These are phyloP conservation scores for Pyricularia pennisetigena DNA, from an alignment of 2,329 filamentous ascomycete genomes.

Conservation along the genomic window DNA sequence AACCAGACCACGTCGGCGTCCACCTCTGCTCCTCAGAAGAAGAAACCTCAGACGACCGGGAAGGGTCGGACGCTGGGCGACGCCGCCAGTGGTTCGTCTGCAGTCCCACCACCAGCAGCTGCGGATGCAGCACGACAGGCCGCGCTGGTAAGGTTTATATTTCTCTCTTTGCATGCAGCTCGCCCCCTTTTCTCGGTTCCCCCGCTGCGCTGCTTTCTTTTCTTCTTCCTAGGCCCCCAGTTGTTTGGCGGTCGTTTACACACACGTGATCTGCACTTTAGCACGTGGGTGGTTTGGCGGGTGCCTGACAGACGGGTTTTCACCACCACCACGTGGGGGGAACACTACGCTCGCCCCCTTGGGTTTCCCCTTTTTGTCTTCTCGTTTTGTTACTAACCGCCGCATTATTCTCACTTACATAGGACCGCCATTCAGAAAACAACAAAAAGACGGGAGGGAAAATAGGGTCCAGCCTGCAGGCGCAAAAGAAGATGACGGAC, in stretches of 20 bases:
- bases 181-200: too few species aligned
- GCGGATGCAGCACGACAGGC: slow-evolving; percentile 63
- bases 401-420: too few species aligned
- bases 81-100: slow-evolving; percentile 16
- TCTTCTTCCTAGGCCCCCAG: too few species aligned
- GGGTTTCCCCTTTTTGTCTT: too few species aligned
- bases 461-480: slow-evolving; percentile 58
- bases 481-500: slow-evolving; percentile 68
- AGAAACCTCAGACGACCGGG: slow-evolving; percentile 33
- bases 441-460: slow-evolving; percentile 52
- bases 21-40: slow-evolving; percentile 18
- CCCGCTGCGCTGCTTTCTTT: too few species aligned
- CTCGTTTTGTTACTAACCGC: too few species aligned
- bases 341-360: neutral
- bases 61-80: slow-evolving; percentile 57
- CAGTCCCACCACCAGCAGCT: neutral
- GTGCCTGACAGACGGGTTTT: slow-evolving; percentile 7
- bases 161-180: too few species aligned
- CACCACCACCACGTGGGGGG: slow-evolving; percentile 15
- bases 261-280: neutral
- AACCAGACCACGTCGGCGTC: slow-evolving; percentile 39
- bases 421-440: neutral
- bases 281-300: too few species aligned
- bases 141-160: slow-evolving; percentile 32
- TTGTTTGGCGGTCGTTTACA: too few species aligned